A percentile compares a stretch with the other conserved stretches of the same genome.
These are phyloP conservation scores for Rhododendron ovatum DNA, from an alignment of 148 eudicot genomes.

Conservation along the genomic window DNA sequence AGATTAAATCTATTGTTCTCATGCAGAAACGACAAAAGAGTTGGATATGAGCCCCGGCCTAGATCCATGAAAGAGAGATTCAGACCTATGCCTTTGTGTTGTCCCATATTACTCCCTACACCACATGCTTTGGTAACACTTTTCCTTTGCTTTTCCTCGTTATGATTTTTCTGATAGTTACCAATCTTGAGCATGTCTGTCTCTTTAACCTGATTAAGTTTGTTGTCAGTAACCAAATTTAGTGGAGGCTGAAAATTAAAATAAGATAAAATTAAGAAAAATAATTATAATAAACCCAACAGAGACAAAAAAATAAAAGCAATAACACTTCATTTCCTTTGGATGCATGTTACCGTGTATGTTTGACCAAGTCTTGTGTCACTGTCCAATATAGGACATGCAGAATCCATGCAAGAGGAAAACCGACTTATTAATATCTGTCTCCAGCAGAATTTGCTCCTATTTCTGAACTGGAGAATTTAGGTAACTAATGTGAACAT, in stretches of 20 bases:
- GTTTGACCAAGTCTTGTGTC: background rate
- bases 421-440: background rate
- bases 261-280: too few species aligned
- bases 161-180: background rate
- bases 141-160: background rate
- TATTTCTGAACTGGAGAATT: background rate
- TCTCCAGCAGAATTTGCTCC: background rate
- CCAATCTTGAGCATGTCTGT: background rate
- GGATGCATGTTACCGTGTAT: background rate
- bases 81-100: constrained; percentile 91
- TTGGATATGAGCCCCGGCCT: constrained; percentile 39
- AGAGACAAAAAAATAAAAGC: background rate
- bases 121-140: constrained; percentile 87
- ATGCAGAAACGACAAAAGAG: constrained; percentile 72
- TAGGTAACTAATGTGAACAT: background rate
- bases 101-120: constrained; percentile 87
- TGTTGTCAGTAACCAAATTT: background rate
- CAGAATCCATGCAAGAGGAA: constrained; percentile 6
- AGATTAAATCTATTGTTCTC: background rate
- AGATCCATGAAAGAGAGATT: constrained; percentile 77
- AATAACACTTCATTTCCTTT: background rate
- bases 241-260: constrained; percentile 1
- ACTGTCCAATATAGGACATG: background rate
- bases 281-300: background rate
- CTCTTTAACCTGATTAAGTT: background rate